Percentiles rank a stretch among this genome's conserved stretches.
Evolutionary conservation across 371 early-diverging fungal species (phyloP).

Genomic region (Saksenaea oblongispora): DNA sequence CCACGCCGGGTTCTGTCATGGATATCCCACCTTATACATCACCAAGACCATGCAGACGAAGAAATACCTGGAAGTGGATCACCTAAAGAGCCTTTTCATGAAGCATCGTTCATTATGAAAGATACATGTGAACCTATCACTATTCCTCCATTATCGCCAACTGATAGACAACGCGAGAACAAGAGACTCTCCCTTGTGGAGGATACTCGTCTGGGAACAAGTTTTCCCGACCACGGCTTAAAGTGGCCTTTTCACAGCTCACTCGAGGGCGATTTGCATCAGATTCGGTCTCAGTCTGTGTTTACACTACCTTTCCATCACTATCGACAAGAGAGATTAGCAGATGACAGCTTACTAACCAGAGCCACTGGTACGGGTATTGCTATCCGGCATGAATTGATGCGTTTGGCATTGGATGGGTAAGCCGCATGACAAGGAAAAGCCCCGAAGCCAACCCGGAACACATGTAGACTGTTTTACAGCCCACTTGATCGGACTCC

Average conservation of each 20-base stretch:
- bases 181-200: neutral
- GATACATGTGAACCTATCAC: conserved; percentile 11
- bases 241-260: conserved; percentile 2
- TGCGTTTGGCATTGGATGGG: conserved; percentile 26
- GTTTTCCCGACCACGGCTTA: conserved; percentile 10
- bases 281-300: conserved; percentile 13
- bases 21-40: conserved; percentile 14
- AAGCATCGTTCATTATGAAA: neutral
- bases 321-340: neutral
- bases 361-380: conserved; percentile 19
- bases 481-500: conserved; percentile 13
- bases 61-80: conserved; percentile 27
- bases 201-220: conserved; percentile 9
- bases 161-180: neutral
- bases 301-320: conserved; percentile 17
- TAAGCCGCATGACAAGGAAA: conserved; percentile 3
- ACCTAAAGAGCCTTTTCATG: conserved; percentile 11
- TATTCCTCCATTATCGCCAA: conserved; percentile 6
- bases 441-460: neutral
- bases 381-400: conserved; percentile 21
- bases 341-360: conserved; percentile 5
- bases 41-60: conserved; percentile 12
- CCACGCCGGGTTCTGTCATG: conserved; percentile 17
- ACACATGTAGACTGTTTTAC: conserved; percentile 7
- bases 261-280: neutral